phyloP scores from a whole-genome alignment of 2,329 filamentous ascomycete species.

The Neofusicoccum kwambonambiense region DNA sequence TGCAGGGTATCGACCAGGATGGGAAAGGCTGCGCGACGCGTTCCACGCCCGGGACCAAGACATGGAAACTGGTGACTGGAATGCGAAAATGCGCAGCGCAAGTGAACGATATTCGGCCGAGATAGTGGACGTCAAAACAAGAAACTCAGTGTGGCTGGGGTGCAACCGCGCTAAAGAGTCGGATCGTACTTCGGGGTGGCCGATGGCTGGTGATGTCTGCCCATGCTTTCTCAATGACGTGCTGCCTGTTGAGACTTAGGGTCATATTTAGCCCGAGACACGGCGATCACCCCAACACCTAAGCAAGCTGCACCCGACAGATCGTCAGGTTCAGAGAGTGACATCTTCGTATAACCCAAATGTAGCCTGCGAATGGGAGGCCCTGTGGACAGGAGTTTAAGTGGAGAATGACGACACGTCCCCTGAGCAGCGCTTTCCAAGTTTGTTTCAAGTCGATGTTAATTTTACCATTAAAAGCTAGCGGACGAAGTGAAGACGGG shows the following conservation, averaged over 20 bases:
- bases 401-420: background rate
- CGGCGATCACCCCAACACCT: background rate
- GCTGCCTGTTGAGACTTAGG: background rate
- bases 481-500: background rate
- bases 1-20: too few relatives aligned
- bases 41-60: too few relatives aligned
- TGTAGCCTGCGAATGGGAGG: background rate
- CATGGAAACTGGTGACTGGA: too few relatives aligned
- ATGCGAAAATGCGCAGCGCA: too few relatives aligned
- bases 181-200: background rate
- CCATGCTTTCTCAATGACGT: background rate
- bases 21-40: too few relatives aligned
- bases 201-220: background rate
- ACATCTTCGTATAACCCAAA: background rate
- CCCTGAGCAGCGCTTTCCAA: background rate
- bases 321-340: background rate
- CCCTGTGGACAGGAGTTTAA: background rate
- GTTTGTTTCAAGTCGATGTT: background rate
- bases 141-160: background rate
- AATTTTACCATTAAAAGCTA: constrained; percentile 12
- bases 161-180: background rate
- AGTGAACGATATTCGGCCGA: background rate
- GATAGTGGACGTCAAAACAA: background rate
- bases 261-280: background rate
- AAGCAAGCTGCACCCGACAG: background rate